A percentile compares a stretch with the other conserved stretches of the same genome.
Conservation (phyloP, 2,329 filamentous ascomycete species). For the Sporothrix inflata region DNA sequence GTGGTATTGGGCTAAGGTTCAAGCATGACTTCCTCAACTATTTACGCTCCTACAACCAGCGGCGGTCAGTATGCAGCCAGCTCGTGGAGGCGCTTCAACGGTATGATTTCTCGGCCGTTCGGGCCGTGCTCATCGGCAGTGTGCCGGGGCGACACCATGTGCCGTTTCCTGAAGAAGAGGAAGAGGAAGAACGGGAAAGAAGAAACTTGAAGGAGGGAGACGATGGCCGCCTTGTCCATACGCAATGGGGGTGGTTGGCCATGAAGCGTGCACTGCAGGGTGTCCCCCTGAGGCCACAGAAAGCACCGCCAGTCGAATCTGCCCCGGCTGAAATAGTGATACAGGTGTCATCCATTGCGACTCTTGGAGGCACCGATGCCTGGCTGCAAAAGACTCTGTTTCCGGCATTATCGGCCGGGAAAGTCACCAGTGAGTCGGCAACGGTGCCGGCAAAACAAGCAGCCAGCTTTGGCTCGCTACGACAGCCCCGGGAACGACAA, state of each 20-base stretch:
- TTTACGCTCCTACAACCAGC: slow-evolving; percentile 67
- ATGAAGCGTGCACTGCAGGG: slow-evolving; percentile 61
- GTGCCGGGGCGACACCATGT: slow-evolving; percentile 69
- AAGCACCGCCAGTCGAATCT: neutral
- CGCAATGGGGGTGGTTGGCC: slow-evolving; percentile 77
- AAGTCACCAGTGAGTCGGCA: slow-evolving; percentile 30
- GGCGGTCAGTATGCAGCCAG: slow-evolving; percentile 54
- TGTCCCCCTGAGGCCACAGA: slow-evolving; percentile 50
- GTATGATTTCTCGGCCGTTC: slow-evolving; percentile 72
- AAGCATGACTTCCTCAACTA: slow-evolving; percentile 77
- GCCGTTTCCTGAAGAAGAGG: slow-evolving; percentile 40
- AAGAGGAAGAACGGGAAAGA: neutral
- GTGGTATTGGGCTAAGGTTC: slow-evolving; percentile 54
- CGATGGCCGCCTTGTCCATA: slow-evolving; percentile 39
- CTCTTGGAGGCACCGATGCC: slow-evolving; percentile 68
- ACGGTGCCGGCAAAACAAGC: neutral
- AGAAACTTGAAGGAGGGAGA: neutral
- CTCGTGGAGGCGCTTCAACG: slow-evolving; percentile 60
- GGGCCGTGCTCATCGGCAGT: slow-evolving; percentile 75
- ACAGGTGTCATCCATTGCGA: slow-evolving; percentile 82
- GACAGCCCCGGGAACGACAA: slow-evolving; percentile 15
- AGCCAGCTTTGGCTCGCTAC: neutral
- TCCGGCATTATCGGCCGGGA: slow-evolving; percentile 47
- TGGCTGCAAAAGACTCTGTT: slow-evolving; percentile 74
- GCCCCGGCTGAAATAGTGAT: slow-evolving; percentile 55